Conservation (phyloP, 768 basidiomycete species). For the Tylopilus balloui region DNA sequence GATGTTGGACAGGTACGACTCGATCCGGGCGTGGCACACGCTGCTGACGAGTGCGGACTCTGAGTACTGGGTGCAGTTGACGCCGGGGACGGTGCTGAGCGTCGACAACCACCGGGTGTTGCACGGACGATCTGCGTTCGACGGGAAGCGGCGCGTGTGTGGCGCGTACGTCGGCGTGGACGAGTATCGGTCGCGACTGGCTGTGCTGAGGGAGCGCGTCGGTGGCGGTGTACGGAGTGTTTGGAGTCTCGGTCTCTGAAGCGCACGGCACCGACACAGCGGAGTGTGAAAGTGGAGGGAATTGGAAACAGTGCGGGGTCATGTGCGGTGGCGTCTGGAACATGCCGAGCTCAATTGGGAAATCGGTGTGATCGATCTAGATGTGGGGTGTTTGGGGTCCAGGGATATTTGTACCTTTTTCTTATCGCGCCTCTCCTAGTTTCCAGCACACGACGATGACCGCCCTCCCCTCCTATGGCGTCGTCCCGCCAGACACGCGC, state of each 20-base stretch:
- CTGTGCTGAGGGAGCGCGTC: constrained; percentile 56
- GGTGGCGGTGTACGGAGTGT: constrained; percentile 43
- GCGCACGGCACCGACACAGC: constrained; percentile 17
- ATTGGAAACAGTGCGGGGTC: constrained; percentile 26
- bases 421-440: constrained; percentile 15
- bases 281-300: constrained; percentile 12
- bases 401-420: constrained; percentile 20
- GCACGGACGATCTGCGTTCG: constrained; percentile 90
- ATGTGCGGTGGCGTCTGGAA: constrained; percentile 16
- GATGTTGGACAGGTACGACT: constrained; percentile 61
- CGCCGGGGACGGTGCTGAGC: constrained; percentile 86
- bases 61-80: constrained; percentile 89
- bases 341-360: constrained; percentile 9
- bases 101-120: constrained; percentile 92
- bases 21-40: constrained; percentile 73
- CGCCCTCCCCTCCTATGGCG: constrained; percentile 14
- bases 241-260: constrained; percentile 55
- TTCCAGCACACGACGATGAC: constrained; percentile 11
- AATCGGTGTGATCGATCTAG: constrained; percentile 11
- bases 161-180: constrained; percentile 93
- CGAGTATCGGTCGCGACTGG: constrained; percentile 80
- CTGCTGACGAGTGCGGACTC: constrained; percentile 75
- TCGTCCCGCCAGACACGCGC: constrained; percentile 16
- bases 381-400: constrained; percentile 19
- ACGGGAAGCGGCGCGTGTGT: constrained; percentile 86